Conservation (phyloP, 306 rosid species). For the Heteromeles arbutifolia region DNA sequence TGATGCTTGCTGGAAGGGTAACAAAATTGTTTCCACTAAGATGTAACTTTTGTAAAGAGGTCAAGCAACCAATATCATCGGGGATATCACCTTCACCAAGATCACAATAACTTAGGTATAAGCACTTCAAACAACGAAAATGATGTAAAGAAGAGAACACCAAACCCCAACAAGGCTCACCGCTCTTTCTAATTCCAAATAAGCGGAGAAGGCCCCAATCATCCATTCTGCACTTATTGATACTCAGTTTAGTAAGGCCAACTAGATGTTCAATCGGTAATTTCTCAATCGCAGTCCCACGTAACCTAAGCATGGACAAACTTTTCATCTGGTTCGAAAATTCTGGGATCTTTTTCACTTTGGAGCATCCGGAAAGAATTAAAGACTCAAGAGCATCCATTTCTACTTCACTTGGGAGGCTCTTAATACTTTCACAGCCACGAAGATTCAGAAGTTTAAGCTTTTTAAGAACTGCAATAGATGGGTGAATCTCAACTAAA, state of each 20-base stretch:
- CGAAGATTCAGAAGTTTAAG: background rate
- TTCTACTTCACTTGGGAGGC: background rate
- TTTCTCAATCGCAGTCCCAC: background rate
- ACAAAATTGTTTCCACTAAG: conserved; percentile 10
- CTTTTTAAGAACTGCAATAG: background rate
- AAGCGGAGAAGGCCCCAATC: background rate
- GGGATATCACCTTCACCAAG: background rate
- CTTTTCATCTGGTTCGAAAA: background rate
- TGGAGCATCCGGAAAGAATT: background rate
- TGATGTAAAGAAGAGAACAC: background rate
- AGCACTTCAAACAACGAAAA: background rate
- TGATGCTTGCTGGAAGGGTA: conserved; percentile 8
- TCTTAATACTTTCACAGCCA: background rate
- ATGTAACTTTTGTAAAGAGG: background rate
- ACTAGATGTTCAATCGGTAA: background rate
- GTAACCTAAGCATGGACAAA: background rate
- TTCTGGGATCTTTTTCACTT: conserved; percentile 9
- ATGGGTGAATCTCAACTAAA: conserved; percentile 7
- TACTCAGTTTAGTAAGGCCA: background rate
- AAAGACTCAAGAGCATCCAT: background rate
- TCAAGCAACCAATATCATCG: background rate
- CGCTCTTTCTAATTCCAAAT: background rate
- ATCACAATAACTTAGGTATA: background rate
- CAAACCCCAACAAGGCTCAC: background rate
- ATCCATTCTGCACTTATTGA: background rate